Evolutionary conservation across 208 protist species (phyloP), one percentile per base, ranked within the genome.

Genomic region (Acanthamoeba lenticulata): DNA sequence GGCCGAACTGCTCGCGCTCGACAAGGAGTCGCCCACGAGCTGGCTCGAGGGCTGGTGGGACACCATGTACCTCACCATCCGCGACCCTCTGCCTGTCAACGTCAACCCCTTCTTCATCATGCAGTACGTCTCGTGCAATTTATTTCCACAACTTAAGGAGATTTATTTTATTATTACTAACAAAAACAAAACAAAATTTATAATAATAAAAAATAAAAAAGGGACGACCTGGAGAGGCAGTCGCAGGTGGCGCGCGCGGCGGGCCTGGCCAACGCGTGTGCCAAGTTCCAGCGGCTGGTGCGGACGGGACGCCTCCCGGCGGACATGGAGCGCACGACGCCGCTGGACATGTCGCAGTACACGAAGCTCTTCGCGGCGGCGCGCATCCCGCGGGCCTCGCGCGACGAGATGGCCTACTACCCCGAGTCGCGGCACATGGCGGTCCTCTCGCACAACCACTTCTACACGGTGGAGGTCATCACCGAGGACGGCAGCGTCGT

Each of bases 21-120:
- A 0, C 69, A 17, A 29, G 17, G 86, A 65, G 72, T 62, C 90
- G 65, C 40, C 42, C 72, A 94, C 90, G n/a, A 88, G 60, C 74
- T 94, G 72, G 90, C 45, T 94, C 34, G 67, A 94, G 34, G 67
- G 90, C 69, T 92, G 86, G 60, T 94, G 90, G 90, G 90, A 94
- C 38, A 69, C 60, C 9, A 67, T 0, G 2, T 94, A 94, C 72
- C 90, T 94, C 65, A 15, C 0, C 1, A 29, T 77, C 36, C 55
- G 90, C 0, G 60, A n/a, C n/a, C n/a, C n/a, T n/a, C n/a, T 52
- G 24, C 90, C 90, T 32, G 11, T 94, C 60, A 94, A 94, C 34
- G 60, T 86, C 40, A 94, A 94, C 57, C 90, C 90, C 2, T 94
- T 65, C 74, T 88, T 94, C 57, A 13, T 94, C n/a, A n/a, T n/a